Evolutionary conservation across 1,284 basidiomycete genomes (phyloP).

Genomic region (Leccinum angustisporum): DNA sequence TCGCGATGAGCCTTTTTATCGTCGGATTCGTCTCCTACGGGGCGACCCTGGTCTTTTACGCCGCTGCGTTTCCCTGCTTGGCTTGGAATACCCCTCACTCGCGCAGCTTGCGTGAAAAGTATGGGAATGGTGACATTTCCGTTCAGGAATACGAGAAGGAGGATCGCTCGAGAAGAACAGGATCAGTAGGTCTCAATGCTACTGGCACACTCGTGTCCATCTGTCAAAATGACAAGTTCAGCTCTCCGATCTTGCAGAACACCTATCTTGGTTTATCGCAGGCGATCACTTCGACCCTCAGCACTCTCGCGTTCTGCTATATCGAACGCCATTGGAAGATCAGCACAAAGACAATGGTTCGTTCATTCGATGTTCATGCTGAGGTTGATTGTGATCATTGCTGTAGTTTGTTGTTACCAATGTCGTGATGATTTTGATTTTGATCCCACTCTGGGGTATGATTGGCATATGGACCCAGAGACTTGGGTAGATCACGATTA

Average conservation of each 20-base stretch:
- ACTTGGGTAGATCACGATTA: conserved; percentile 52
- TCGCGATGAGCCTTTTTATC: conserved; percentile 49
- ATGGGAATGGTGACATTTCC: too few species aligned
- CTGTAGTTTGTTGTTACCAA: conserved; percentile 73
- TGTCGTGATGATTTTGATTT: conserved; percentile 70
- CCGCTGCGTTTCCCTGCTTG: too few species aligned
- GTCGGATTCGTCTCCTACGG: too few species aligned
- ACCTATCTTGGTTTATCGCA: conserved; percentile 77
- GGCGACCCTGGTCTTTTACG: too few species aligned
- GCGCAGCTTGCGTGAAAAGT: too few species aligned
- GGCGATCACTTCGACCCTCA: conserved; percentile 68
- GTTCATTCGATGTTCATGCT: not conserved
- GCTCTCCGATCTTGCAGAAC: conserved; percentile 71
- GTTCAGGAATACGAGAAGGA: too few species aligned
- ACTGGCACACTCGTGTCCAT: conserved; percentile 75
- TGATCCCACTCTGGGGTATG: conserved; percentile 86
- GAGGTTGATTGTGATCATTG: not conserved
- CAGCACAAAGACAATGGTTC: conserved; percentile 73
- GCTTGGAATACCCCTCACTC: too few species aligned
- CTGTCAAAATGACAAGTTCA: conserved; percentile 76
- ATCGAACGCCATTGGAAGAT: conserved; percentile 78
- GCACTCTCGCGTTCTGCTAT: conserved; percentile 78
- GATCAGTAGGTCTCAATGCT: conserved; percentile 59
- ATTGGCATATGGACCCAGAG: conserved; percentile 79
- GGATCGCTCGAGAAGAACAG: too few species aligned